Percentiles rank a stretch among this genome's conserved stretches.
These are phyloP conservation scores for Candida incommunis DNA, from an alignment of 805 yeast species.

Conservation along the genomic window DNA sequence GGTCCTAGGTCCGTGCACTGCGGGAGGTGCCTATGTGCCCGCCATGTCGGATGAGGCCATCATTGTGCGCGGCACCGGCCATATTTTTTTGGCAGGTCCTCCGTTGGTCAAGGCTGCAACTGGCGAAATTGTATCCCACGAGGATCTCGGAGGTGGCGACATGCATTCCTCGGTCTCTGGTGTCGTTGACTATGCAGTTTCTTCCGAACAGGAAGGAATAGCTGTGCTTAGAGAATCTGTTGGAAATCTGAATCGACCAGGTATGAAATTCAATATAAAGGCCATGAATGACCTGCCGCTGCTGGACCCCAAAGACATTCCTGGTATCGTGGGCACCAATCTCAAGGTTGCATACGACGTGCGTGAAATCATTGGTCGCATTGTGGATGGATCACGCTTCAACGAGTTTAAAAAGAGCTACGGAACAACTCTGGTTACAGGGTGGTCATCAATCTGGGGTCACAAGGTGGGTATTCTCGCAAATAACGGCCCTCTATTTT, in stretches of 20 bases:
- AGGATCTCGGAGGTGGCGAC: constrained; percentile 21
- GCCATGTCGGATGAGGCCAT: constrained; percentile 22
- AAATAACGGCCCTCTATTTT: constrained; percentile 19
- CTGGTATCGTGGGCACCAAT: constrained; percentile 19
- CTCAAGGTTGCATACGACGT: constrained; percentile 18
- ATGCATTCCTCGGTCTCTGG: constrained; percentile 20
- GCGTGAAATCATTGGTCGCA: constrained; percentile 19
- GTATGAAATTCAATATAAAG: neutral
- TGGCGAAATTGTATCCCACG: constrained; percentile 20
- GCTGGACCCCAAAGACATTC: constrained; percentile 16
- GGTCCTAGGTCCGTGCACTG: constrained; percentile 21
- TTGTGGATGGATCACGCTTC: constrained; percentile 19
- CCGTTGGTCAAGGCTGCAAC: constrained; percentile 22
- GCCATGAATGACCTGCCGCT: constrained; percentile 4
- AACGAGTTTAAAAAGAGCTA: constrained; percentile 18
- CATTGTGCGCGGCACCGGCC: constrained; percentile 20
- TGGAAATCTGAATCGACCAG: constrained; percentile 9
- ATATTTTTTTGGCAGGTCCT: constrained; percentile 21
- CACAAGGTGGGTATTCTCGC: constrained; percentile 20
- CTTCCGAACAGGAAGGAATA: constrained; percentile 19
- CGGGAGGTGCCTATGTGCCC: constrained; percentile 23
- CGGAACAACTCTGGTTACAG: constrained; percentile 19
- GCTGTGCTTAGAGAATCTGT: constrained; percentile 16
- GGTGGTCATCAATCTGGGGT: constrained; percentile 17
- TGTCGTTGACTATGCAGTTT: constrained; percentile 19